Base-by-base conservation (phyloP, 2,329 filamentous ascomycete species). In the Torrubiella hemipterigena region DNA sequence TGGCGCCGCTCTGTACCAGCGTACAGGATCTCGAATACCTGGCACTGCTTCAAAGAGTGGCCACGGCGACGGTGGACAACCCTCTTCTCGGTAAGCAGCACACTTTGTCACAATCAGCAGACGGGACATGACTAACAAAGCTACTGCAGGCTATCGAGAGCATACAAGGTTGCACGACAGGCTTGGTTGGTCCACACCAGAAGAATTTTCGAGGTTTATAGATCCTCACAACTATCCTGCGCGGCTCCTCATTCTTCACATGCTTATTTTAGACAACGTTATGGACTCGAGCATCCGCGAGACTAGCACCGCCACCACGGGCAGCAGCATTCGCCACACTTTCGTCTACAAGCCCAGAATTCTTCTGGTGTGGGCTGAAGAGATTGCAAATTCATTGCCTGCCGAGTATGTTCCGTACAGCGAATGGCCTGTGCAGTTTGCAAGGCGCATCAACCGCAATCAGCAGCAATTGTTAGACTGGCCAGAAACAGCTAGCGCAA, bases 321-420 rank as follows among this genome's bases (percentile, higher is more conserved):
- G 15, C 21, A 20, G 16, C 24, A 29, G 14, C 17, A 16, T 13
- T 14, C 20, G 15, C 18, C 32, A 14, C 33, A 42, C 44, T 0
- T 37, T 39, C 10, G 37, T 44, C 13, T 40, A 36, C 13, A 38
- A 45, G 23, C 47, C 46, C 16, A 39, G 37, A 15, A 48, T 51
- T 36, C 52, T 50, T 4, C 44, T 56, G 23, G 43, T 55, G 10
- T 66, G 63, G 61, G 46, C 50, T 0, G 47, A 55, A 24, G 38
- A 43, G 17, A 54, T 63, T 9, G 48, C 52, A 7, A 39, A 44
- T 5, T 42, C 48, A 2, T 43, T 57, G 21, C 52, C 48, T 7
- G 34, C 21, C 2, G 36, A 51, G 20, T 54, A 57, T 31, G 42
- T 39, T 1, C 28, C 38, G 11, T 55, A 59, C 32, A 43, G 57